Base-by-base conservation (phyloP, 192 early-diverging fungal genomes). In the Linnemannia exigua region DNA sequence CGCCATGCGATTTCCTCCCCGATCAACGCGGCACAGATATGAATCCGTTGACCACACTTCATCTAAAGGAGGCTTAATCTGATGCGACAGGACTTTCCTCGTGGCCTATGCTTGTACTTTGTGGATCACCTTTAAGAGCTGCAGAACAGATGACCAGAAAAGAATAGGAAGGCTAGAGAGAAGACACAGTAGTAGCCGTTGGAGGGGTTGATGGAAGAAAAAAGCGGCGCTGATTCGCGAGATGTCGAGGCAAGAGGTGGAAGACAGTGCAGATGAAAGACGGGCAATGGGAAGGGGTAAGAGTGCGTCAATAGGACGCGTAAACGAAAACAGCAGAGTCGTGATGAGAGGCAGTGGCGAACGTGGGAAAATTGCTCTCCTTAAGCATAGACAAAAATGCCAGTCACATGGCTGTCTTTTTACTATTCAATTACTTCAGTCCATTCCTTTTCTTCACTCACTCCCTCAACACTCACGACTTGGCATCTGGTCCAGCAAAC, bases 21-120 rank as follows among this genome's bases (percentile, higher is more conserved):
- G 48, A 69, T 77, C 67, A 77, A 69, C 67, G 76, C 33, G 67
- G 76, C 76, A 77, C 46, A 69, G 67, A 77, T 69, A 15, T 77
- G 76, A 69, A 54, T 77, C 76, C 36, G 76, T 77, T 77, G 47
- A 77, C 67, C 46, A 7, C 67, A 63, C 67, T 19, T 48, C 76
- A 77, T 51, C 67, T 77, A 77, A 77, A 38, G 76, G 76, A 52
- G 41, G 33, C 17, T n/a, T 44, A 44, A 77, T 4, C 67, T 70
- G 28, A 77, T 36, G 51, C 52, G 76, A 54, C 76, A 35, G 19
- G 76, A 77, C 74, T 77, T 77, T 41, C 76, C 35, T 76, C 75
- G 48, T 19, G 31, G 58, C 76, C 46, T 50, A 51, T 37, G 48
- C 1, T 8, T 68, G 48, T 77, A 38, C 67, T 77, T 6, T 4